Conservation (phyloP, 305 asterid genomes). For the Fraxinus albicans region DNA sequence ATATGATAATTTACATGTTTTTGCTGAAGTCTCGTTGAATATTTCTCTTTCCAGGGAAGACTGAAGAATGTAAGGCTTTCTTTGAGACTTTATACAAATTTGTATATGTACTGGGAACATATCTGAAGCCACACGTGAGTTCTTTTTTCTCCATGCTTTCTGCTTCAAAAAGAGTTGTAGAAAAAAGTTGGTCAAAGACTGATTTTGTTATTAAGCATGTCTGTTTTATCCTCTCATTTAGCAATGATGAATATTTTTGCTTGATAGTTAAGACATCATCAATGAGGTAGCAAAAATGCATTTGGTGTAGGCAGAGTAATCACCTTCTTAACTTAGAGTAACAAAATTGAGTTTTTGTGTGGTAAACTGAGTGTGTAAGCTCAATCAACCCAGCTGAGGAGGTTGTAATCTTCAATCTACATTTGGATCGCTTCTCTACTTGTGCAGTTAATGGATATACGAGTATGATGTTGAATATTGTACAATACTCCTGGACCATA, state of each 20-base stretch:
- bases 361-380: background rate
- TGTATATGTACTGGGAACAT: conserved; percentile 87
- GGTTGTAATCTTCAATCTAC: background rate
- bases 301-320: background rate
- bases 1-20: background rate
- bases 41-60: conserved; percentile 62
- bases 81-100: conserved; percentile 78
- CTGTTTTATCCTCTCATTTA: background rate
- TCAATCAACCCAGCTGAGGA: background rate
- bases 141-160: conserved; percentile 3
- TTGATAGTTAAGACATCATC: conserved; percentile 8
- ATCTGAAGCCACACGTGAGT: conserved; percentile 96
- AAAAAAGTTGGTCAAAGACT: background rate
- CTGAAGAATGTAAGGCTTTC: conserved; percentile 72
- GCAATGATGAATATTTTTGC: background rate
- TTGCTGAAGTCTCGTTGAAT: conserved; percentile 17
- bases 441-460: too few species aligned
- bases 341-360: background rate
- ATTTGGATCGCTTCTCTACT: background rate
- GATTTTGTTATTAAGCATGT: background rate
- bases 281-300: background rate
- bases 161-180: conserved; percentile 11
- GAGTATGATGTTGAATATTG: too few species aligned
- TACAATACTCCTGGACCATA: too few species aligned
- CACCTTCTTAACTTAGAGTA: background rate